These are phyloP conservation scores for Lipomyces orientalis DNA, from an alignment of 805 yeast genomes.

Conservation along the genomic window DNA sequence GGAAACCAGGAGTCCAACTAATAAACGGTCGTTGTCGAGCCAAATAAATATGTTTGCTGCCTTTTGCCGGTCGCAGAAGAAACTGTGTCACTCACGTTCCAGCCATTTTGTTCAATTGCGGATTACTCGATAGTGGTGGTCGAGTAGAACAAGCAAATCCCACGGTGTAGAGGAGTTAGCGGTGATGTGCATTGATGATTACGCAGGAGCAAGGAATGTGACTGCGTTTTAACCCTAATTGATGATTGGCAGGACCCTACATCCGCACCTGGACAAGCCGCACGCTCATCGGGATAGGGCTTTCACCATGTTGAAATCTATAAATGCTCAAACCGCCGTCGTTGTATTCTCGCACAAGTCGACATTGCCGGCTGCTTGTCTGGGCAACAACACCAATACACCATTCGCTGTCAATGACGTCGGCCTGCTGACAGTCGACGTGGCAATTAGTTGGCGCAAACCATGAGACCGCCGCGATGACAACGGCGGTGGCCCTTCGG, in stretches of 20 bases:
- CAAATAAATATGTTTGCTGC: neutral
- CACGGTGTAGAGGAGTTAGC: neutral
- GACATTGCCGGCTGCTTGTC: too few species aligned
- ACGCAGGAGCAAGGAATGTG: neutral
- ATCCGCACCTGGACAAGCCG: neutral
- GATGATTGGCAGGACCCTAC: neutral
- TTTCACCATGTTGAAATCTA: too few species aligned
- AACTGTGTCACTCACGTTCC: conserved; percentile 32
- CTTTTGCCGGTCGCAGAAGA: neutral
- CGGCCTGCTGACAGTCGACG: too few species aligned
- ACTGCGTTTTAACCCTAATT: conserved; percentile 10
- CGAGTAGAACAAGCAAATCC: neutral
- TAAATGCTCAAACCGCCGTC: too few species aligned
- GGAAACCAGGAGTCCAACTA: conserved; percentile 3
- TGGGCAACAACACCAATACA: too few species aligned
- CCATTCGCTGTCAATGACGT: too few species aligned
- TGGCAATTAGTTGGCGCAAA: too few species aligned
- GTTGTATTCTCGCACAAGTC: too few species aligned
- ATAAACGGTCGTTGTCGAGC: neutral
- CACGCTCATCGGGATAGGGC: neutral
- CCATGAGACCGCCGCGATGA: too few species aligned
- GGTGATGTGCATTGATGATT: neutral
- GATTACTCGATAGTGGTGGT: neutral
- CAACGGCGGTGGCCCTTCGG: neutral
- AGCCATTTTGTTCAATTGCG: conserved; percentile 25